These are phyloP conservation scores for Tetrahymena borealis DNA, from an alignment of 73 alveolate species.

Conservation along the genomic window DNA sequence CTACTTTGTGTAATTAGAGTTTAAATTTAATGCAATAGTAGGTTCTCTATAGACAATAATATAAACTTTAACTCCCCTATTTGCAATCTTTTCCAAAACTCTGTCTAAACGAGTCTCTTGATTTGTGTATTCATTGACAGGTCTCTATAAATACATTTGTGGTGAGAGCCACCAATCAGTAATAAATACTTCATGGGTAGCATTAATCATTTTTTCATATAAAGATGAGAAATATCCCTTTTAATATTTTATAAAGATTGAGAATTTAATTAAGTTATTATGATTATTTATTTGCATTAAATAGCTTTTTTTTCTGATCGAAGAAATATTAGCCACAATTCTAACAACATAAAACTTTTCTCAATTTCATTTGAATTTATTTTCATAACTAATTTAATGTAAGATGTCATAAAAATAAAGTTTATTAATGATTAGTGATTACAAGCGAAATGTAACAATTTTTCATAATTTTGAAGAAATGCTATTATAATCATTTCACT, in stretches of 20 bases:
- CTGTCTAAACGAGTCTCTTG: slow-evolving; percentile 36
- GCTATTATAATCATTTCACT: no score
- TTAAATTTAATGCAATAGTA: slow-evolving; percentile 50
- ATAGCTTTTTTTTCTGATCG: no score
- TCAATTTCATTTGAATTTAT: no score
- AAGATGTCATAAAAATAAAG: no score
- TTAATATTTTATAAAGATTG: background rate
- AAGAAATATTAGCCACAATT: no score
- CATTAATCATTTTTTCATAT: slow-evolving; percentile 41
- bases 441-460: no score
- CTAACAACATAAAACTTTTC: no score
- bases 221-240: slow-evolving; percentile 36
- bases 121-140: slow-evolving; percentile 22
- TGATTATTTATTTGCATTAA: no score
- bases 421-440: no score
- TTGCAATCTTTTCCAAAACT: slow-evolving; percentile 32
- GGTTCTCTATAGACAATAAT: slow-evolving; percentile 64
- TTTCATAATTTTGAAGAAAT: no score
- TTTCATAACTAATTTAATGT: no score
- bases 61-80: slow-evolving; percentile 79
- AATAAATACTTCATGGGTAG: slow-evolving; percentile 71
- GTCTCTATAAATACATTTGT: slow-evolving; percentile 74
- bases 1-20: slow-evolving; percentile 58
- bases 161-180: slow-evolving; percentile 99
- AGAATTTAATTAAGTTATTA: no score